phyloP scores from a whole-genome alignment of 495 filamentous ascomycete species.

The Podospora pseudoanserina region DNA sequence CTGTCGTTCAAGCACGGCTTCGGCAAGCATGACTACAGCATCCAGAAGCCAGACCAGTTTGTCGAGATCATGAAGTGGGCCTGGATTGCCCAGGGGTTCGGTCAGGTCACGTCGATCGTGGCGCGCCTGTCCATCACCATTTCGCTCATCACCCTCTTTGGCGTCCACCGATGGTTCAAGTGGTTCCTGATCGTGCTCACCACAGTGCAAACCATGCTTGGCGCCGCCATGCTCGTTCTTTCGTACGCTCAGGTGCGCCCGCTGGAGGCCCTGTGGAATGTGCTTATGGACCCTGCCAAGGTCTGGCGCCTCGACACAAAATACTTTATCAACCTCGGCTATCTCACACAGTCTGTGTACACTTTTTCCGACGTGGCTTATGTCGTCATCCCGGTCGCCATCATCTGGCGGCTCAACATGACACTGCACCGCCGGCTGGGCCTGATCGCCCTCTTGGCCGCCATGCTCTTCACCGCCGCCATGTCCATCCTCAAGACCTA shows the following conservation, averaged over 20 bases:
- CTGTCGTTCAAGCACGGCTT: constrained; percentile 7
- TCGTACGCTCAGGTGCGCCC: not conserved
- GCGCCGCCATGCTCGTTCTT: not conserved
- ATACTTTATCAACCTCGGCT: not conserved
- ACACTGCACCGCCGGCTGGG: constrained; percentile 11
- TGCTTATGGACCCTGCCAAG: not conserved
- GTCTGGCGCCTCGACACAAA: constrained; percentile 4
- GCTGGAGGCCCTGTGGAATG: constrained; percentile 10
- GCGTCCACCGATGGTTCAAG: constrained; percentile 14
- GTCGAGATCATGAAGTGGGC: constrained; percentile 9
- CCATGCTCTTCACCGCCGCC: constrained; percentile 9
- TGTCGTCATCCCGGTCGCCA: constrained; percentile 18
- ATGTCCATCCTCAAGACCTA: not conserved
- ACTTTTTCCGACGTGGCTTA: constrained; percentile 19
- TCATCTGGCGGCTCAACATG: constrained; percentile 27
- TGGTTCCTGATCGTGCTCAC: constrained; percentile 19
- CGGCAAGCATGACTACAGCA: constrained; percentile 6
- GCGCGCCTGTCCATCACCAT: constrained; percentile 22
- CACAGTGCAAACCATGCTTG: not conserved
- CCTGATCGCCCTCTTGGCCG: constrained; percentile 3
- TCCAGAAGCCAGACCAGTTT: constrained; percentile 10
- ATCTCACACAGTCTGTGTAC: constrained; percentile 6
- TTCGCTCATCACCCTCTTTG: constrained; percentile 20
- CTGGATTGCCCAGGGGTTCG: not conserved
- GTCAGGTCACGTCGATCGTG: constrained; percentile 1